A percentile compares a stretch with the other conserved stretches of the same genome.
Evolutionary conservation across 1,284 basidiomycete genomes (phyloP).

Genomic region (Grifola frondosa): DNA sequence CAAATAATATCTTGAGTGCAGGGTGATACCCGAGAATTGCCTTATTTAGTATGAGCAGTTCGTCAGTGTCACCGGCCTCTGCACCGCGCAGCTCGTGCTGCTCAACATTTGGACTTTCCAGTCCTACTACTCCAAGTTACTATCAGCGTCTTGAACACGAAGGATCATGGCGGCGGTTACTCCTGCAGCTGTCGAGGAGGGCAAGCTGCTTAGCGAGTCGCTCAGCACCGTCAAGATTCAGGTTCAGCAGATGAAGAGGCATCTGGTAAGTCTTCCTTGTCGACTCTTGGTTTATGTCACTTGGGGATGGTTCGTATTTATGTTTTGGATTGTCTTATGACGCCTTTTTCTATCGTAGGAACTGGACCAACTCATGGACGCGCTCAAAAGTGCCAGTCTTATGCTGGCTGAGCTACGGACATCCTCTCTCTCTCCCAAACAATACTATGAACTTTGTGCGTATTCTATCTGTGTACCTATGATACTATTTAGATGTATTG

Average conservation of each 20-base stretch:
- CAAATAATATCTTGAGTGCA: too few relatives aligned
- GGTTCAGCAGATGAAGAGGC: constrained; percentile 90
- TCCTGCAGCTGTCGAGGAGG: constrained; percentile 55
- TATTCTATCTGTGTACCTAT: too few relatives aligned
- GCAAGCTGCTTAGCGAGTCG: constrained; percentile 80
- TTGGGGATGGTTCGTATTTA: not conserved
- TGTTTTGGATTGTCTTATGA: not conserved
- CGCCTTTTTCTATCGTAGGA: constrained; percentile 49
- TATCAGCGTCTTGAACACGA: too few relatives aligned
- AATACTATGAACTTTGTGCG: constrained; percentile 95
- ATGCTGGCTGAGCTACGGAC: constrained; percentile 95
- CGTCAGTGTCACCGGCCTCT: too few relatives aligned
- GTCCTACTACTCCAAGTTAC: too few relatives aligned
- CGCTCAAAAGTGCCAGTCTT: constrained; percentile 89
- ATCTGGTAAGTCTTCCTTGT: constrained; percentile 61
- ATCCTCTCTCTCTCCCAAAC: constrained; percentile 88
- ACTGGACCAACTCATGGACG: constrained; percentile 94
- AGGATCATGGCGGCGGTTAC: constrained; percentile 23
- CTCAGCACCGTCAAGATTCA: constrained; percentile 89
- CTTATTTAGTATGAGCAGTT: too few relatives aligned
- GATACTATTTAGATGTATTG: too few relatives aligned
- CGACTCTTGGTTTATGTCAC: not conserved
- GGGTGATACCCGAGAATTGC: too few relatives aligned
- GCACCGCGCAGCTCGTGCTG: too few relatives aligned
- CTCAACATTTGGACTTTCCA: too few relatives aligned